Conservation (phyloP, 2,329 filamentous ascomycete species). For the Paraphoma sp. region DNA sequence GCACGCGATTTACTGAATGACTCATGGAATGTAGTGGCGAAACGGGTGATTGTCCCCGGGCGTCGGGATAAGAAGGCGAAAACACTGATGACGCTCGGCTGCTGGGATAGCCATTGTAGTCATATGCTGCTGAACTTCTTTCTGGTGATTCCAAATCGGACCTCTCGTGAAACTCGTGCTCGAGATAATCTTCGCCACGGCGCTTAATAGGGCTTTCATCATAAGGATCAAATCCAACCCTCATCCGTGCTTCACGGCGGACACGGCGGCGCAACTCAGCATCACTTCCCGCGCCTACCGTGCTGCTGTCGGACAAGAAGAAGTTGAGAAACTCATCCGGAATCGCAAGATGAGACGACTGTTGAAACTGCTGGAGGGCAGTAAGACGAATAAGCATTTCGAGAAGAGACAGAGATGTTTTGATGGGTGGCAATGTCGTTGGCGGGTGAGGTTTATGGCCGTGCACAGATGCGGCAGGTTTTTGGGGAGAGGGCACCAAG, state of each 20-base stretch:
- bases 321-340: slow-evolving; percentile 89
- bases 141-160: slow-evolving; percentile 11
- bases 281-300: slow-evolving; percentile 70
- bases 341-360: slow-evolving; percentile 86
- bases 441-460: slow-evolving; percentile 10
- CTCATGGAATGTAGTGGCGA: slow-evolving; percentile 9
- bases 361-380: slow-evolving; percentile 89
- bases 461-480: slow-evolving; percentile 18
- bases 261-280: slow-evolving; percentile 66
- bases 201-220: slow-evolving; percentile 73
- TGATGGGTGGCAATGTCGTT: slow-evolving; percentile 57
- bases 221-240: slow-evolving; percentile 75
- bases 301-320: slow-evolving; percentile 75
- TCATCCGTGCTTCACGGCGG: slow-evolving; percentile 64
- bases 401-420: slow-evolving; percentile 77
- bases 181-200: slow-evolving; percentile 70
- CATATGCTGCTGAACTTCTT: slow-evolving; percentile 16
- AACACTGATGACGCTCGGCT: slow-evolving; percentile 20
- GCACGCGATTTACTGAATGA: neutral
- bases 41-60: slow-evolving; percentile 16
- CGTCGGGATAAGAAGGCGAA: slow-evolving; percentile 26
- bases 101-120: slow-evolving; percentile 41
- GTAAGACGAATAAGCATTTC: slow-evolving; percentile 88
- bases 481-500: slow-evolving; percentile 35
- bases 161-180: slow-evolving; percentile 41